Evolutionary conservation across 805 yeast genomes (phyloP).

Genomic region (Yamadazyma ubonensis): DNA sequence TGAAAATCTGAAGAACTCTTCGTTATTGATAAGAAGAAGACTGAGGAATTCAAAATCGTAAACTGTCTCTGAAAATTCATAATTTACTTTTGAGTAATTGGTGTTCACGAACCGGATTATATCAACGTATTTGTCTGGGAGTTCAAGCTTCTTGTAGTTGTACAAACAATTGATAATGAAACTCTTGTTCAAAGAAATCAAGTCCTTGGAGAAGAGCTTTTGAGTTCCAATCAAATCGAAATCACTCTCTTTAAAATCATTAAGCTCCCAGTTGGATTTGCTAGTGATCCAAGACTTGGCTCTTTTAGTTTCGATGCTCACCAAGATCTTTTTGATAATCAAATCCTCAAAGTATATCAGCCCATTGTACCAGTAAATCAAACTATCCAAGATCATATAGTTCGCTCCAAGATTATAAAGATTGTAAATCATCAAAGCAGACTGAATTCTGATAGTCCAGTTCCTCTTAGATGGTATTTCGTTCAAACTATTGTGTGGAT

Average conservation of each 20-base stretch:
- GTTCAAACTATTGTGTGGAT: constrained; percentile 39
- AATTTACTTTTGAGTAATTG: constrained; percentile 17
- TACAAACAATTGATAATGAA: constrained; percentile 39
- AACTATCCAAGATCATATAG: constrained; percentile 43
- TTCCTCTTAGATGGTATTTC: constrained; percentile 22
- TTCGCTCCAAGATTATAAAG: constrained; percentile 53
- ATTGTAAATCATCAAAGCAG: constrained; percentile 46
- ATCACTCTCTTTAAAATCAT: constrained; percentile 41
- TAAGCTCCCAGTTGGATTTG: constrained; percentile 66
- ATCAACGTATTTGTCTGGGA: constrained; percentile 11
- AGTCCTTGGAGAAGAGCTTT: constrained; percentile 42
- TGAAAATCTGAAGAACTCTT: constrained; percentile 51
- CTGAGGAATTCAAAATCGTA: constrained; percentile 77
- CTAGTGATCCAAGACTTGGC: constrained; percentile 63
- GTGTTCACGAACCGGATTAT: constrained; percentile 14
- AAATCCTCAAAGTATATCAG: constrained; percentile 59
- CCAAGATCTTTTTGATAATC: constrained; percentile 55
- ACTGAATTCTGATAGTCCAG: constrained; percentile 34
- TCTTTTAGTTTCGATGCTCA: constrained; percentile 53
- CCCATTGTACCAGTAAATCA: constrained; percentile 59
- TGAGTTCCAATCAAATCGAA: constrained; percentile 47
- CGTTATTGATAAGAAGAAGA: constrained; percentile 59
- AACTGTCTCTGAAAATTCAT: constrained; percentile 25
- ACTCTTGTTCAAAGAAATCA: constrained; percentile 50
- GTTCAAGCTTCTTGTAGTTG: constrained; percentile 2